Evolutionary conservation across 108 stramenopile genomes (phyloP), one percentile per base, ranked within the genome.

Genomic region (Mayamaea pseudoterrestris): DNA sequence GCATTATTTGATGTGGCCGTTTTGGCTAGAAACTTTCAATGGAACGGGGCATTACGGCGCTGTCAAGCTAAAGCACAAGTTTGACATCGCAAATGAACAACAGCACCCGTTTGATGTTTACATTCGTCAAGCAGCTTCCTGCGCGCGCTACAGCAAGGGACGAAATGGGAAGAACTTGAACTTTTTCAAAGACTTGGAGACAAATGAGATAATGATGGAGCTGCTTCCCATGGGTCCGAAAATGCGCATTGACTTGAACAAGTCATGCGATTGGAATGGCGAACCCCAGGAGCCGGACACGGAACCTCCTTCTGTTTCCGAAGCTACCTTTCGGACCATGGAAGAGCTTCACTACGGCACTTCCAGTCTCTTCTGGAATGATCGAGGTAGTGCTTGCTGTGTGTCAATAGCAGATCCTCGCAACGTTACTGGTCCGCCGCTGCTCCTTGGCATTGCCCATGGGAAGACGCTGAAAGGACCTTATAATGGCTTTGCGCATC

Each of bases 321-420:
- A 11, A 14, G 41, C 9, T 11, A 14, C 12, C 7, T 42, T 42
- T 42, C 16, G 9, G 9, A 42, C 12, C n/a, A n/a, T 17, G 8
- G 41, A 42, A 7, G 41, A 42, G 16, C 7, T 14, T 7, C 17
- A 42, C 16, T 42, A 16, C 17, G 14, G 14, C 41, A 8, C 12
- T n/a, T 9, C 5, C 13, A 8, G 7, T 27, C 8, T 46, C 45
- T 46, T 27, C 20, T 41, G 4, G 41, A 9, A 41, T 11, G 52
- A 39, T 4, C 52, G 52, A 42, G 52, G 52, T 17, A 42, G 22
- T n/a, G 52, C 52, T 5, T 53, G 52, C 40, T 53, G 52, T 29
- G 22, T 53, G 9, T 9, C 25, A 17, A 5, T 53, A 6, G 13
- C 5, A 13, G 40, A 41, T 11, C 36, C 5, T 7, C 35, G 31